Evolutionary conservation across 2,329 filamentous ascomycete species (phyloP).

Genomic region (Chaetomium sp.): DNA sequence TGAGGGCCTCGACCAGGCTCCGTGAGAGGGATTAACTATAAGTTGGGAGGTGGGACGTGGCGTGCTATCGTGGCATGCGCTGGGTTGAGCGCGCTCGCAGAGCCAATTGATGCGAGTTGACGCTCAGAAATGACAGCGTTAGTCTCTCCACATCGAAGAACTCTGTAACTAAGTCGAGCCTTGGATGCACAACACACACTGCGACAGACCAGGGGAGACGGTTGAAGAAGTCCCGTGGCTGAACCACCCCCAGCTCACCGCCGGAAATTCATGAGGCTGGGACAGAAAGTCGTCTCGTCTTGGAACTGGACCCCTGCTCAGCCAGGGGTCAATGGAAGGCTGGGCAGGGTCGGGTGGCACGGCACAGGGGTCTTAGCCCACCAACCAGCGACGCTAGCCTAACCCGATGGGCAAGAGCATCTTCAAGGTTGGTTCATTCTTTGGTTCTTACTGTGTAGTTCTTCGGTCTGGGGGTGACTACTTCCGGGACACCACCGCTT

Average conservation of each 20-base stretch:
- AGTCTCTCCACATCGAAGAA: not conserved
- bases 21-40: not conserved
- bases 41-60: not conserved
- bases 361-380: no score
- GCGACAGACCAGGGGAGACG: not conserved
- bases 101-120: not conserved
- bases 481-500: not conserved
- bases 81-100: not conserved
- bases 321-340: conserved; percentile 1
- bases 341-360: not conserved
- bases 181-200: not conserved
- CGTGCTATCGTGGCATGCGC: not conserved
- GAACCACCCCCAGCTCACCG: not conserved
- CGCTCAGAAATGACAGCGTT: not conserved
- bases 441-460: not conserved
- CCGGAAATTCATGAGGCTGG: conserved; percentile 28
- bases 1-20: not conserved
- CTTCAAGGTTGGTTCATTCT: no score
- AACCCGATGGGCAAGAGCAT: no score
- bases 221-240: not conserved
- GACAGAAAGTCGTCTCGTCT: conserved; percentile 9
- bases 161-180: not conserved
- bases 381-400: no score
- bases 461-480: not conserved
- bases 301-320: conserved; percentile 14